Evolutionary conservation across 768 basidiomycete genomes (phyloP).

Genomic region (Gautieria morchelliformis): DNA sequence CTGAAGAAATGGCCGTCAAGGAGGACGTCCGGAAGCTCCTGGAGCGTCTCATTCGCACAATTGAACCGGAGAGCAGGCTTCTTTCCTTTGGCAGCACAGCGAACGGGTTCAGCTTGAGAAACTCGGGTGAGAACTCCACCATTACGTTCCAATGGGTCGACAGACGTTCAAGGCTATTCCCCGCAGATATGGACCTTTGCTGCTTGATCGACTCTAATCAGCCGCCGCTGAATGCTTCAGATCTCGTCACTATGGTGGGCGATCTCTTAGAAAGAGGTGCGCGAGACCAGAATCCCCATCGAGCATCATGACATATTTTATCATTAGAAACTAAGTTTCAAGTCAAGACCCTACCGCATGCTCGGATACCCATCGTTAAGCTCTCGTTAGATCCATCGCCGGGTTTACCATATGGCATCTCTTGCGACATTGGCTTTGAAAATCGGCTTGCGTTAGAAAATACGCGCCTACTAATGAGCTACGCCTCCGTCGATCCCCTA

Average conservation of each 20-base stretch:
- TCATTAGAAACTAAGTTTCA: constrained; percentile 83
- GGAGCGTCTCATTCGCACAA: constrained; percentile 89
- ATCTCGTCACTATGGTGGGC: constrained; percentile 90
- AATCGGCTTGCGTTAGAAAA: constrained; percentile 96
- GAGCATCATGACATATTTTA: neutral
- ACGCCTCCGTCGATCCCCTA: constrained; percentile 93
- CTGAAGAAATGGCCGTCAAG: constrained; percentile 87
- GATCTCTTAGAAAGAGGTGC: constrained; percentile 87
- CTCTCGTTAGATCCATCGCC: constrained; percentile 83
- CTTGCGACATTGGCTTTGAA: constrained; percentile 98
- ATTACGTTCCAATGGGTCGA: constrained; percentile 3
- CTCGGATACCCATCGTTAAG: constrained; percentile 98
- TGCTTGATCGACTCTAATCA: constrained; percentile 85
- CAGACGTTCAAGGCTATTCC: neutral
- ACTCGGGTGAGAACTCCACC: constrained; percentile 57
- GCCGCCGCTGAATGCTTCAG: constrained; percentile 63
- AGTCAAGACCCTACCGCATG: constrained; percentile 93
- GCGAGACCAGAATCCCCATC: constrained; percentile 17
- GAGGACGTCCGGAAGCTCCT: constrained; percentile 93
- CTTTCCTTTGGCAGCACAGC: constrained; percentile 95
- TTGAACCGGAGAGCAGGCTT: constrained; percentile 85
- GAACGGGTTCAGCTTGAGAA: constrained; percentile 92
- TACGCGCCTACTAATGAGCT: constrained; percentile 90
- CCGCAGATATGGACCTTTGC: constrained; percentile 93
- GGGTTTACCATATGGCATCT: constrained; percentile 76